Conservation (phyloP, 1,284 basidiomycete genomes). For the Tetrapyrgos nigripes region DNA sequence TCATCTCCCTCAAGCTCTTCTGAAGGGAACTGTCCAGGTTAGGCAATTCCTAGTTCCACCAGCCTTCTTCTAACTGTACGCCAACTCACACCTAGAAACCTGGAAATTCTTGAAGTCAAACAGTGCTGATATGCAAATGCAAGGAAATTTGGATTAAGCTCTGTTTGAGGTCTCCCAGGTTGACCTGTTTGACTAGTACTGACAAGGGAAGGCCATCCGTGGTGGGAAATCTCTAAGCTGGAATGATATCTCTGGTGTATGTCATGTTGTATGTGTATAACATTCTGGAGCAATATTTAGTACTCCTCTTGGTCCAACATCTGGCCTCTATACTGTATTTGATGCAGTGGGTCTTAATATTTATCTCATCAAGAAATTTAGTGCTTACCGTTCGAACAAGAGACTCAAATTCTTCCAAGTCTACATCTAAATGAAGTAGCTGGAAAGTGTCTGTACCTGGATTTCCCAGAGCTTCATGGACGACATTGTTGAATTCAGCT, state of each 20-base stretch:
- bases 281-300: neutral
- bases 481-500: too few relatives aligned
- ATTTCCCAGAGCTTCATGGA: too few relatives aligned
- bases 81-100: constrained; percentile 27
- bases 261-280: neutral
- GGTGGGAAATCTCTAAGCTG: constrained; percentile 11
- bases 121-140: constrained; percentile 26
- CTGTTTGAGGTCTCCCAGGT: constrained; percentile 27
- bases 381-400: too few relatives aligned
- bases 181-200: constrained; percentile 19
- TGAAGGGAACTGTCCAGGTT: constrained; percentile 10
- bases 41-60: constrained; percentile 29
- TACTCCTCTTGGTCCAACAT: constrained; percentile 11
- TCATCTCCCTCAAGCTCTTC: neutral
- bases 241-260: neutral
- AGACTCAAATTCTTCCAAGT: too few relatives aligned
- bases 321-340: too few relatives aligned
- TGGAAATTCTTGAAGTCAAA: constrained; percentile 23
- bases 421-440: too few relatives aligned
- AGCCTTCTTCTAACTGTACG: constrained; percentile 24
- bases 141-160: constrained; percentile 32
- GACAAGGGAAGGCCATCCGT: constrained; percentile 21
- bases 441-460: too few relatives aligned
- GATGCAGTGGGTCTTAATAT: too few relatives aligned
- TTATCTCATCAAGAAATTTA: too few relatives aligned